Base-by-base conservation (phyloP, 2,329 filamentous ascomycete species). In the Paecilomyces niveus region DNA sequence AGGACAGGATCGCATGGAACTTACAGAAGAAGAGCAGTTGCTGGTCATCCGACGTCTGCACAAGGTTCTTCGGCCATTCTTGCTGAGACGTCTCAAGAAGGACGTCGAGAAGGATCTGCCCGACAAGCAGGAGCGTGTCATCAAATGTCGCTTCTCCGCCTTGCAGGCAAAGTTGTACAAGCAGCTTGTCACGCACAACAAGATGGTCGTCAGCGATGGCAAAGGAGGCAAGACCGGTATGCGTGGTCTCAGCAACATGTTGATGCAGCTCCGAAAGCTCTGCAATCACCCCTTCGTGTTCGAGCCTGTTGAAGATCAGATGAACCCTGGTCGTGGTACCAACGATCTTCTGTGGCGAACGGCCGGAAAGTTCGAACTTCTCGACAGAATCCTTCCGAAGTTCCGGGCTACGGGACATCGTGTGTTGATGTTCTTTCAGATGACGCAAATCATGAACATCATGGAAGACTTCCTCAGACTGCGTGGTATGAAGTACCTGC, bases 381-480 rank as follows among this genome's bases (percentile, higher is more conserved):
- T 99, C 26, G 94, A 99, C 73, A 85, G 94, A 55, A 82, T 99
- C 61, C 75, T 99, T 63, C 94, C 94, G 53, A 99, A 99, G 77
- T 97, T 99, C 75, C 85, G 90, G 66, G 87, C 84, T 2, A 92
- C 90, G 1, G 91, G 91, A 15, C 94, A 99, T 84, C 89, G 94
- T 75, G 92, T 97, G 29, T 82, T 99, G 73, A 97, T 99, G 89
- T 99, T 99, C 84, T 99, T 99, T 83, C 94, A 99, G 74, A 99
- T 99, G 94, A 99, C 94, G 3, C 92, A 96, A 62, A 99, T 99
- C 72, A 99, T 99, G 94, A 96, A 99, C 76, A 99, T 99, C 70
- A 97, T 99, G 94, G 94, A 99, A 68, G 94, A 99, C 73, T 99
- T 96, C 73, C 77, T 99, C 62, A 88, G 93, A 3, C 88, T 91